Evolutionary conservation across 345 rosid species (phyloP).

Genomic region (Arabidopsis thaliana): DNA sequence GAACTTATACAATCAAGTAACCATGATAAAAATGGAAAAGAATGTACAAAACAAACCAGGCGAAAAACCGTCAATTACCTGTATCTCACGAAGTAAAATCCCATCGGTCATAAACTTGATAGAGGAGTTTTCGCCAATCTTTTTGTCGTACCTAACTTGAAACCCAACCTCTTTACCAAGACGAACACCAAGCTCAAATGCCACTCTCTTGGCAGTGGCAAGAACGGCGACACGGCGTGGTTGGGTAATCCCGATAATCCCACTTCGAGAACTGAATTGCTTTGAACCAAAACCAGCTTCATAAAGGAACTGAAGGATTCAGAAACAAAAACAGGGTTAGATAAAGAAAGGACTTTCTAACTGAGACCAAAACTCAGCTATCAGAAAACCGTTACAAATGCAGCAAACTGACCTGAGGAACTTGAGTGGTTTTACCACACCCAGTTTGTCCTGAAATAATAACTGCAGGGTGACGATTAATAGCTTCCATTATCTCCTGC

Average conservation of each 20-base stretch:
- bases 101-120: slow-evolving; percentile 99
- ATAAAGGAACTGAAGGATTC: slow-evolving; percentile 72
- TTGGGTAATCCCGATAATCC: slow-evolving; percentile 90
- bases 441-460: slow-evolving; percentile 94
- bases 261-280: slow-evolving; percentile 54
- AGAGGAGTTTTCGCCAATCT: slow-evolving; percentile 68
- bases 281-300: slow-evolving; percentile 93
- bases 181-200: slow-evolving; percentile 84
- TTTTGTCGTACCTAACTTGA: slow-evolving; percentile 94
- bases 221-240: slow-evolving; percentile 98
- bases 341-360: background rate
- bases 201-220: slow-evolving; percentile 91
- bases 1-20: slow-evolving; percentile 15
- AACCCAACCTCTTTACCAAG: slow-evolving; percentile 94
- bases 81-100: slow-evolving; percentile 88
- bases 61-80: slow-evolving; percentile 51
- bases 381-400: slow-evolving; percentile 1
- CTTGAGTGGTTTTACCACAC: slow-evolving; percentile 97
- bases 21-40: background rate
- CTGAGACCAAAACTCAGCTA: slow-evolving; percentile 13
- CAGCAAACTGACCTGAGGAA: slow-evolving; percentile 76
- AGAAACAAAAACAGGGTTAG: slow-evolving; percentile 19
- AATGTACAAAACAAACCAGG: slow-evolving; percentile 16
- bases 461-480: slow-evolving; percentile 62
- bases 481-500: slow-evolving; percentile 97